These are phyloP conservation scores for Scutellaria baicalensis DNA, from an alignment of 257 asterid genomes.

Conservation along the genomic window DNA sequence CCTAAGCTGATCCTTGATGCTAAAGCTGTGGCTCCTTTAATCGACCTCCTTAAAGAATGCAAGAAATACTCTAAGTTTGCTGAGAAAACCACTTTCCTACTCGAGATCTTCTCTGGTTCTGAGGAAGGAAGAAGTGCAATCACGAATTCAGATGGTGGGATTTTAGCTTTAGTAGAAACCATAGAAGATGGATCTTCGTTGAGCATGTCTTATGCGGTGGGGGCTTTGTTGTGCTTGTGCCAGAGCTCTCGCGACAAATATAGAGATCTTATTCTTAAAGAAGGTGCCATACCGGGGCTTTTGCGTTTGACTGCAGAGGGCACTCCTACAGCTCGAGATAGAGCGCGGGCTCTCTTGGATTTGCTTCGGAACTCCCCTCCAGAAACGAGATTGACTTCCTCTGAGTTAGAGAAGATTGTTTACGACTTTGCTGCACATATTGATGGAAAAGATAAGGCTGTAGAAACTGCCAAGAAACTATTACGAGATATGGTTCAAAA, in stretches of 20 bases:
- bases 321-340: slow-evolving; percentile 57
- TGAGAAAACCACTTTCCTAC: slow-evolving; percentile 69
- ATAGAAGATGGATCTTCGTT: slow-evolving; percentile 79
- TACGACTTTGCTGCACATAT: slow-evolving; percentile 62
- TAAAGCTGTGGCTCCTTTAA: slow-evolving; percentile 60
- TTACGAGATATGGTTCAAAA: slow-evolving; percentile 65
- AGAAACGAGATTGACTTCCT: slow-evolving; percentile 43
- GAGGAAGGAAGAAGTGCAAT: slow-evolving; percentile 72
- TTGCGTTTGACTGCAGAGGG: slow-evolving; percentile 84
- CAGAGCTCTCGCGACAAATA: slow-evolving; percentile 65
- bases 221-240: slow-evolving; percentile 59
- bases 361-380: slow-evolving; percentile 60
- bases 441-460: slow-evolving; percentile 66
- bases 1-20: slow-evolving; percentile 51
- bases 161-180: slow-evolving; percentile 69
- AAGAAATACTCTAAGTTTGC: slow-evolving; percentile 82
- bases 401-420: slow-evolving; percentile 64
- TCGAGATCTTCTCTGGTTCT: slow-evolving; percentile 55
- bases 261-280: slow-evolving; percentile 67
- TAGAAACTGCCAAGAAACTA: slow-evolving; percentile 73
- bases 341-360: slow-evolving; percentile 69
- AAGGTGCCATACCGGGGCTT: slow-evolving; percentile 91
- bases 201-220: slow-evolving; percentile 77
- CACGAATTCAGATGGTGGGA: slow-evolving; percentile 49
- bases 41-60: slow-evolving; percentile 71